Base-by-base conservation (phyloP, 352 stramenopile species). In the Globisporangium uncinulatum region DNA sequence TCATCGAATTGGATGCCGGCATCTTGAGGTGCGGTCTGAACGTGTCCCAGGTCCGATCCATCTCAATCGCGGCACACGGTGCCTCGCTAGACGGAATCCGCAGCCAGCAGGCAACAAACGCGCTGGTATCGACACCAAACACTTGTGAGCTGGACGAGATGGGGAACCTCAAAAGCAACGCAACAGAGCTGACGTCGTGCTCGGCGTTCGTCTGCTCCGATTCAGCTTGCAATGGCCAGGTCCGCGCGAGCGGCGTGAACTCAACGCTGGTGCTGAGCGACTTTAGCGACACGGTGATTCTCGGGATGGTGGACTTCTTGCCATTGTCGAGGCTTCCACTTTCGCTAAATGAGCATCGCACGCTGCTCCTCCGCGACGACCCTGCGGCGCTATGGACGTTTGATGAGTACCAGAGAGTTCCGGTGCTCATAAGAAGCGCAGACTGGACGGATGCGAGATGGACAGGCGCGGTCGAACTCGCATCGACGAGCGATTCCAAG, bases 311-410 rank as follows among this genome's bases (percentile, higher is more conserved):
- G 1, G 58, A 67, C 13, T 58, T 87, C 4, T 49, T 76, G 2
- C 82, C 82, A 1, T 54, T 70, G 0, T 52, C 46, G 36, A 64
- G 76, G 0, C 63, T 90, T 0, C 79, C 79, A 11, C 61, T 90
- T 0, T 83, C 67, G 0, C 49, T 70, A 6, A 69, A 83, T 34
- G 78, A 88, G 17, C 69, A 83, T 20, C 73, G 78, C 2, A 29
- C 66, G 0, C 53, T 92, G 15, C 10, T 89, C 2, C 51, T 92
- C 1, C 72, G 78, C 13, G 82, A 88, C 31, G 83, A 86, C n/a
- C 82, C 82, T 1, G 79, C 83, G 1, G 42, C 54, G 7, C 50
- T 89, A 5, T 88, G 80, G 78, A 43, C 67, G 1, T 88, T 92
- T 34, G 74, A 86, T 37, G 64, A 74, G 3, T 51, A 70, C 9